Base-by-base conservation (phyloP, 441 rosid species). In the Cnidoscolus chayamansa region DNA sequence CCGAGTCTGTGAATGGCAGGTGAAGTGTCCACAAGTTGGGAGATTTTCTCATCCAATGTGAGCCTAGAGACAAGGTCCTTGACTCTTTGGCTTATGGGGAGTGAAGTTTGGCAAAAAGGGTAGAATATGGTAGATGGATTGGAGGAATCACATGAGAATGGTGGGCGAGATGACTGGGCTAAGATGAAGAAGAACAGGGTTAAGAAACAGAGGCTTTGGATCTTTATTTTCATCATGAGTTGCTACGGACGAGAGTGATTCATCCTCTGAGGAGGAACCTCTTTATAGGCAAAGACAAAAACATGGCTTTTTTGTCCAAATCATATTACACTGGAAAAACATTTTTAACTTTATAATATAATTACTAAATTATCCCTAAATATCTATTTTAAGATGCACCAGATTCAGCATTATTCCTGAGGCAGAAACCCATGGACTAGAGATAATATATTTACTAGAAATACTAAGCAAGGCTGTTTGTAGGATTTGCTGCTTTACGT, bases 1-100 rank as follows among this genome's bases (percentile, higher is more conserved):
- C 92, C 93, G 8, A 90, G 91, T 9, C 92, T 68, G 0, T 95
- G 89, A 67, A 93, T 85, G 17, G 88, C 77, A 0, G 93, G 78
- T 43, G 87, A 88, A 9, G 88, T 60, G 78, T 88, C 83, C 30
- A 83, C 95, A 1, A 90, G 88, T 77, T 89, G 93, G 45, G 90
- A 82, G 68, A 88, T 84, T 68, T 93, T 90, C 79, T 90, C 98
- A 49, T 87, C 89, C 4, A 90, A 45, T 19, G 87, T 87, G 70
- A 92, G 83, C 63, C 94, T 72, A 5, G 86, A 89, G 53, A 90
- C 90, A 1, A 90, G 82, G 85, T 90, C 91, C 48, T 77, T 68
- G 10, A 74, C 96, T 70, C 94, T 83, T 20, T 77, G 79, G 74
- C 31, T 76, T 10, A 84, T 78, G 53, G 92, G 81, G 1, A 86